These are phyloP conservation scores for Salix purpurea DNA, from an alignment of 345 rosid genomes.

Conservation along the genomic window DNA sequence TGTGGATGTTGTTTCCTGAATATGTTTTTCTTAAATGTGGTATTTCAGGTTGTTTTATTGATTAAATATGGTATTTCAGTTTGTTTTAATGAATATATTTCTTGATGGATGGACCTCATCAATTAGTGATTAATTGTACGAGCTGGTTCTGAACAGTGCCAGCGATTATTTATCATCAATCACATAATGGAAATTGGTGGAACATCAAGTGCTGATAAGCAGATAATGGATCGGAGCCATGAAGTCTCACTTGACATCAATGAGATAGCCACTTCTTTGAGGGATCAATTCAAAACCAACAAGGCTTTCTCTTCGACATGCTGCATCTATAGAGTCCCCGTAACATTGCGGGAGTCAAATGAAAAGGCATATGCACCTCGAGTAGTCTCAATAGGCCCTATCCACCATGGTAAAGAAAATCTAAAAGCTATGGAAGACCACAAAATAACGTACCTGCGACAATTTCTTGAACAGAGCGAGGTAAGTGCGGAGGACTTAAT, in stretches of 20 bases:
- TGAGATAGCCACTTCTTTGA: neutral
- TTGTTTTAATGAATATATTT: too few relatives aligned
- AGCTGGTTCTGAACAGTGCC: too few relatives aligned
- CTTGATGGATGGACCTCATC: too few relatives aligned
- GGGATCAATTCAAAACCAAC: neutral
- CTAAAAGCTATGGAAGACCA: conserved; percentile 5
- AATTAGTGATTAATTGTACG: too few relatives aligned
- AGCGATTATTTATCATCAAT: too few relatives aligned
- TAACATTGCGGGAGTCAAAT: neutral
- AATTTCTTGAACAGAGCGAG: neutral
- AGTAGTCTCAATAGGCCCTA: neutral
- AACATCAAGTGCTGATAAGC: too few relatives aligned
- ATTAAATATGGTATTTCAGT: too few relatives aligned
- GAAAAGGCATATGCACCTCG: neutral
- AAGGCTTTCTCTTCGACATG: neutral
- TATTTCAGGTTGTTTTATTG: too few relatives aligned
- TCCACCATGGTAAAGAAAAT: neutral
- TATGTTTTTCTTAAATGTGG: too few relatives aligned
- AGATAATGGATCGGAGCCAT: too few relatives aligned
- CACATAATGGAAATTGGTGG: too few relatives aligned
- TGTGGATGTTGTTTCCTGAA: too few relatives aligned
- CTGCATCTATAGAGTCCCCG: conserved; percentile 13
- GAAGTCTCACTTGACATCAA: neutral
- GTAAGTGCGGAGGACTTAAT: neutral
- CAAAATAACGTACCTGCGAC: neutral